Evolutionary conservation across 2,329 filamentous ascomycete species (phyloP).

Genomic region (Fusarium chaquense): DNA sequence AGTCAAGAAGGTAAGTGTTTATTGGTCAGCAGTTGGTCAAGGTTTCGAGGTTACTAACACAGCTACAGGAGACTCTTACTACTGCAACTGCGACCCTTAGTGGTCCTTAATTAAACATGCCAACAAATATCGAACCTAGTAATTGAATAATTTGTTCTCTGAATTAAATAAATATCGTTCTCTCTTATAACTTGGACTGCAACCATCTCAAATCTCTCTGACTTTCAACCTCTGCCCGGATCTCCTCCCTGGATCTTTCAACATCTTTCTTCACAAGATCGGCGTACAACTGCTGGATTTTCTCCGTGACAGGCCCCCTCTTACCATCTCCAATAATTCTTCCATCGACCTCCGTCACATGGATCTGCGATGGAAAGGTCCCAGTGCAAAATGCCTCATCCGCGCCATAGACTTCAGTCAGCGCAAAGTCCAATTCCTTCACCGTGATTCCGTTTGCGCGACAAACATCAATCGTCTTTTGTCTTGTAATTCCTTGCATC

Average conservation of each 20-base stretch:
- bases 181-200: conserved; percentile 2
- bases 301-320: background rate
- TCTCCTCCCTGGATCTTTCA: background rate
- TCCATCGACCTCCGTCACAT: background rate
- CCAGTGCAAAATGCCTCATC: conserved; percentile 15
- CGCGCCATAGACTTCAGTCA: background rate
- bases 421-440: background rate
- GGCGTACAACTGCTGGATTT: background rate
- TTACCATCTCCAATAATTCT: background rate
- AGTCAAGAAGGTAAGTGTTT: background rate
- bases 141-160: background rate
- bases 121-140: accelerated
- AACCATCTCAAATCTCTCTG: conserved; percentile 3
- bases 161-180: no score
- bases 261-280: background rate
- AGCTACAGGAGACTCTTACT: background rate
- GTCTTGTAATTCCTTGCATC: conserved; percentile 8
- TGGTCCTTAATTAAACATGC: background rate
- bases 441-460: accelerated
- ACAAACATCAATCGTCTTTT: conserved; percentile 3
- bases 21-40: accelerated
- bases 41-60: background rate
- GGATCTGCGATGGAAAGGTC: conserved; percentile 2
- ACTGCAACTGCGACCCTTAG: background rate
- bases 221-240: background rate